phyloP scores from a whole-genome alignment of 2,329 filamentous ascomycete genomes.

The Sporothrix inflata region DNA sequence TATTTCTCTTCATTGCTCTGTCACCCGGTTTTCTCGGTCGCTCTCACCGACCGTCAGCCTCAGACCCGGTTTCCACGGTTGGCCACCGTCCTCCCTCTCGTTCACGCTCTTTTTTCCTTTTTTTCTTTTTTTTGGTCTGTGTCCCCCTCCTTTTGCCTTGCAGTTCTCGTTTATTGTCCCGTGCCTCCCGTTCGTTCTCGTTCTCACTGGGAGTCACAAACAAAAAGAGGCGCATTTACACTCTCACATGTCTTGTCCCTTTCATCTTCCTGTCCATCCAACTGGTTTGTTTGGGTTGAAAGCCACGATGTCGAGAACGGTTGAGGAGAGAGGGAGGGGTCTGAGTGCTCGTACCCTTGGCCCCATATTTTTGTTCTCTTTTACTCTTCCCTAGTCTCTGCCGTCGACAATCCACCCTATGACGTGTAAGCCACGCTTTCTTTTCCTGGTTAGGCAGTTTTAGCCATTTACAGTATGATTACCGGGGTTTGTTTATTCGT shows the following conservation, averaged over 20 bases:
- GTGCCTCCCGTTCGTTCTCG: slow-evolving; percentile 10
- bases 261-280: slow-evolving; percentile 14
- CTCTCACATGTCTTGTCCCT: slow-evolving; percentile 5
- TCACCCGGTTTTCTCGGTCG: neutral
- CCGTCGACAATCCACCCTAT: slow-evolving; percentile 15
- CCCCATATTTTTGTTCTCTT: slow-evolving; percentile 11
- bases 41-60: neutral
- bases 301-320: slow-evolving; percentile 4
- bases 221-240: neutral
- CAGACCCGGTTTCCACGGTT: slow-evolving; percentile 13
- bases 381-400: neutral
- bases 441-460: slow-evolving; percentile 14
- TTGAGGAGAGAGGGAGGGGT: neutral
- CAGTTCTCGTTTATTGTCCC: neutral
- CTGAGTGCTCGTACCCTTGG: neutral
- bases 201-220: neutral
- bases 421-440: slow-evolving; percentile 22
- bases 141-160: neutral
- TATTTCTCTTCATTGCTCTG: neutral
- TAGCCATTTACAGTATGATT: neutral
- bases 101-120: neutral
- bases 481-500: neutral
- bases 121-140: neutral
- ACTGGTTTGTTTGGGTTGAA: neutral
- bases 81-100: neutral